Conservation (phyloP, 495 filamentous ascomycete species). For the Extremus antarcticus region DNA sequence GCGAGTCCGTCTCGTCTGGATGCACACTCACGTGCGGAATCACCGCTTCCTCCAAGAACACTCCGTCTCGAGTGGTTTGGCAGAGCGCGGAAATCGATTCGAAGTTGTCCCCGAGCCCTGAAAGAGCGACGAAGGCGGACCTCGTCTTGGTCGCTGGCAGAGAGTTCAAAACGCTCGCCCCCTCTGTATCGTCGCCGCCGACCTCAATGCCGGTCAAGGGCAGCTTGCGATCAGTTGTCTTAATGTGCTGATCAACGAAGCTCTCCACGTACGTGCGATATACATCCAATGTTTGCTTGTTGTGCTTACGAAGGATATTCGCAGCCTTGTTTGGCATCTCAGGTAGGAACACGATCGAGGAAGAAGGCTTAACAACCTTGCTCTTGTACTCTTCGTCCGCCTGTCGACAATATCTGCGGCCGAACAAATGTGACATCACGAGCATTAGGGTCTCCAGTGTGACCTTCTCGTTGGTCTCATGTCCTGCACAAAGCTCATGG, state of each 20-base stretch:
- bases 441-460: conserved; percentile 47
- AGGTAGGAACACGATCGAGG: conserved; percentile 53
- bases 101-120: conserved; percentile 54
- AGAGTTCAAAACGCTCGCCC: not conserved
- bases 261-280: conserved; percentile 59
- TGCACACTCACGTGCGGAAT: conserved; percentile 53
- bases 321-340: conserved; percentile 47
- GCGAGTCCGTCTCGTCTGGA: conserved; percentile 38
- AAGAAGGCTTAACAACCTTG: conserved; percentile 37
- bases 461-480: conserved; percentile 31
- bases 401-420: conserved; percentile 38
- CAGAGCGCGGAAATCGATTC: conserved; percentile 52
- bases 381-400: conserved; percentile 36
- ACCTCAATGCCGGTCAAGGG: conserved; percentile 46
- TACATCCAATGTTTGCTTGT: conserved; percentile 47
- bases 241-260: conserved; percentile 52
- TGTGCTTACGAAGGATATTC: conserved; percentile 46
- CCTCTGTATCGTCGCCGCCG: conserved; percentile 25
- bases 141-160: conserved; percentile 35
- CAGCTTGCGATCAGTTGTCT: conserved; percentile 39
- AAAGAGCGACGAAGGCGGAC: conserved; percentile 61
- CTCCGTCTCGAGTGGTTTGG: conserved; percentile 45
- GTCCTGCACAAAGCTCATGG: conserved; percentile 45
- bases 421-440: conserved; percentile 59
- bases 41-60: conserved; percentile 62